Conservation (phyloP, 1,284 basidiomycete species). For the Cutaneotrichosporon sp. region DNA sequence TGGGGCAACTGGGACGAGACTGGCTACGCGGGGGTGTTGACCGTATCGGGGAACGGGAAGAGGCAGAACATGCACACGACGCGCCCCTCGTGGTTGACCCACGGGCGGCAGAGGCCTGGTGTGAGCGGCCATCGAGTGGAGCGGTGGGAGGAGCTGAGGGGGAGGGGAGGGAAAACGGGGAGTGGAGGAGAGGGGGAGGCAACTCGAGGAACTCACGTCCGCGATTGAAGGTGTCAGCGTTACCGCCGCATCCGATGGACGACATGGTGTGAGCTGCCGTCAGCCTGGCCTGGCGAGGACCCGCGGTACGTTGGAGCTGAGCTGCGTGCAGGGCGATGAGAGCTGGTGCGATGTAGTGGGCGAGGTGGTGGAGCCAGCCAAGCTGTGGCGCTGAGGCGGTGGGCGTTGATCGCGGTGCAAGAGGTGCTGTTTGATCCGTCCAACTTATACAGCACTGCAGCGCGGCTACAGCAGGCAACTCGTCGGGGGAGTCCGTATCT, state of each 20-base stretch:
- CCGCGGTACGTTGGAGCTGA: too few relatives aligned
- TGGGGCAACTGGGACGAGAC: too few relatives aligned
- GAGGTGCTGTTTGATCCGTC: too few relatives aligned
- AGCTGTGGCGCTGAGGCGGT: too few relatives aligned
- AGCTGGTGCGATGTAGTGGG: too few relatives aligned
- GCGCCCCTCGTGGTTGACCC: background rate
- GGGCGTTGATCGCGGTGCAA: too few relatives aligned
- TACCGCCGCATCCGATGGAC: conserved; percentile 8
- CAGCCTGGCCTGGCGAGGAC: too few relatives aligned
- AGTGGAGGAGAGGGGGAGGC: background rate
- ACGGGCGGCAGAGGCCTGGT: conserved; percentile 4
- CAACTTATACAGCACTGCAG: too few relatives aligned
- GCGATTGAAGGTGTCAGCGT: conserved; percentile 8
- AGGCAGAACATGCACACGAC: conserved; percentile 12
- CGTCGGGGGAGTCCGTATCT: too few relatives aligned
- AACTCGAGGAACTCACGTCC: background rate
- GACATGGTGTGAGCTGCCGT: conserved; percentile 6
- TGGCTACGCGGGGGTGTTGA: background rate
- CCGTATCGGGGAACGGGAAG: background rate
- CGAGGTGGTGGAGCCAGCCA: too few relatives aligned
- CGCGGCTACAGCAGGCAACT: too few relatives aligned
- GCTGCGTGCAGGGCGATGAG: too few relatives aligned
- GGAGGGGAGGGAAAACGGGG: background rate
- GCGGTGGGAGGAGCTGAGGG: background rate
- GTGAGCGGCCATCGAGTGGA: background rate